These are phyloP conservation scores for Arthrobotrys pseudoclavata DNA, from an alignment of 2,329 filamentous ascomycete species.

Conservation along the genomic window DNA sequence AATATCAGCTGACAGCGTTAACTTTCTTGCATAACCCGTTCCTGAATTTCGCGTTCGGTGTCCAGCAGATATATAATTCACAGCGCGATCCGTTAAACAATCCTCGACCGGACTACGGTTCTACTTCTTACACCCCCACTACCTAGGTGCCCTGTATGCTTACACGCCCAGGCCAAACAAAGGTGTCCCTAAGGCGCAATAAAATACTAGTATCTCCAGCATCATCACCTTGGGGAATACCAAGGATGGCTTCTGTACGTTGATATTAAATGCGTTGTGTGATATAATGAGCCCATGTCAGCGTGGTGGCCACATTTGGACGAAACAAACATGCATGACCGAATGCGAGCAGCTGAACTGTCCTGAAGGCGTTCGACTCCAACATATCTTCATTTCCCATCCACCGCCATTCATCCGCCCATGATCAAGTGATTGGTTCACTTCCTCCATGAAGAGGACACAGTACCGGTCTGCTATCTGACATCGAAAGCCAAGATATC, in stretches of 20 bases:
- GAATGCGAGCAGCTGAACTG: conserved; percentile 55
- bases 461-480: conserved; percentile 13
- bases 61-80: not conserved
- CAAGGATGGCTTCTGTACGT: too few relatives aligned
- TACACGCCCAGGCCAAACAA: not conserved
- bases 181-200: not conserved
- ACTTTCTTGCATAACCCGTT: not conserved
- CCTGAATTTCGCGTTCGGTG: conserved; percentile 7
- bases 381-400: conserved; percentile 32
- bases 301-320: conserved; percentile 24
- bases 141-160: not conserved
- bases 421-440: conserved; percentile 40
- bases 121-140: too few relatives aligned
- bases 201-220: not conserved
- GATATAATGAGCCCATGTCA: conserved; percentile 20
- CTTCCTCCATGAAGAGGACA: conserved; percentile 23
- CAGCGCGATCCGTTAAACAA: not conserved
- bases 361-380: conserved; percentile 37
- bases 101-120: not conserved
- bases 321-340: conserved; percentile 25
- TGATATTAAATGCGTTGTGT: conserved; percentile 29
- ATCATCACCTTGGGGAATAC: too few relatives aligned
- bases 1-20: conserved; percentile 12
- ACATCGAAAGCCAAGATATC: not conserved
- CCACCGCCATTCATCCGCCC: not conserved